Conservation (phyloP, 139 green algal genomes). For the Coelastrella sp. region DNA sequence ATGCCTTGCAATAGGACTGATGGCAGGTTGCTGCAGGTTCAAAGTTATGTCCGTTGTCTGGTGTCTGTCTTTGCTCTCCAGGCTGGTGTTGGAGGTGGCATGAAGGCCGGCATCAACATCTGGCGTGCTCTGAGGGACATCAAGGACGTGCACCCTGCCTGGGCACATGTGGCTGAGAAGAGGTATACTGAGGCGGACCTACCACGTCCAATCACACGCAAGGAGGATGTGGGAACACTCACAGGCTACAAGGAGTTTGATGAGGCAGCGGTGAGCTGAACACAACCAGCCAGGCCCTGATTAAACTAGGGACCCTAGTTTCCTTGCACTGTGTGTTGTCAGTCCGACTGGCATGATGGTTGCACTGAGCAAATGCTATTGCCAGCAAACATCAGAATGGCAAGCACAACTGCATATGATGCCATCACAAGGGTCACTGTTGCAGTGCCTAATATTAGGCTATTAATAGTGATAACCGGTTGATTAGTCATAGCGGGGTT, state of each 20-base stretch:
- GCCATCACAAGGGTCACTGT: too few relatives aligned
- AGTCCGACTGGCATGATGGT: too few relatives aligned
- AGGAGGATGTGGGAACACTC: constrained; percentile 20
- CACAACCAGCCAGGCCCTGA: neutral
- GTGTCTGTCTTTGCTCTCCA: constrained; percentile 21
- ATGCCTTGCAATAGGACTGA: neutral
- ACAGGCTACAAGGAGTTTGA: constrained; percentile 29
- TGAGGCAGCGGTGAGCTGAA: neutral
- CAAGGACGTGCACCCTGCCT: constrained; percentile 49
- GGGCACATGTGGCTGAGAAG: constrained; percentile 46
- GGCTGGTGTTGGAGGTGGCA: constrained; percentile 64
- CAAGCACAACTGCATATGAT: too few relatives aligned
- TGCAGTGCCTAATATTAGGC: too few relatives aligned
- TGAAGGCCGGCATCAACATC: constrained; percentile 66
- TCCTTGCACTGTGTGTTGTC: too few relatives aligned
- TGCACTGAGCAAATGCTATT: too few relatives aligned
- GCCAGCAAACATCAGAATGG: too few relatives aligned
- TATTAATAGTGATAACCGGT: too few relatives aligned
- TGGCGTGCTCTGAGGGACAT: constrained; percentile 55
- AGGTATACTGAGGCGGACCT: constrained; percentile 59
- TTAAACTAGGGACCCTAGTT: too few relatives aligned
- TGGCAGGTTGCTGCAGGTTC: neutral
- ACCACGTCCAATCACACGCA: constrained; percentile 53
- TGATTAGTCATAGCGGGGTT: too few relatives aligned
- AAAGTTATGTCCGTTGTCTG: neutral